Percentiles rank a stretch among this genome's conserved stretches.
phyloP scores from a whole-genome alignment of 2,329 filamentous ascomycete genomes.

The Zasmidium angulare region DNA sequence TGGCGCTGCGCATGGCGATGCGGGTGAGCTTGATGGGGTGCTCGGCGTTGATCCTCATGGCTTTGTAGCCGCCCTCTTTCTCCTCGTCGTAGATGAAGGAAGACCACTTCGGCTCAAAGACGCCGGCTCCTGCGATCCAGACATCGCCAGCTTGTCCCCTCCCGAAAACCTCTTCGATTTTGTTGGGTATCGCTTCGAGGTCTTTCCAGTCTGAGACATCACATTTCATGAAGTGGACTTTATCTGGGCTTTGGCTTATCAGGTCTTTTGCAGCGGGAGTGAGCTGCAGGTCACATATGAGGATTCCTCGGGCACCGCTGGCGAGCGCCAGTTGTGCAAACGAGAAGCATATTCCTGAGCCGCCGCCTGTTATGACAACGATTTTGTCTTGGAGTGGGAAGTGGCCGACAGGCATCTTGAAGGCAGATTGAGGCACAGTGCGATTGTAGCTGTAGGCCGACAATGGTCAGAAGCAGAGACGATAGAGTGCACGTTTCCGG shows the following conservation, averaged over 20 bases:
- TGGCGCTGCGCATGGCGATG: slow-evolving; percentile 37
- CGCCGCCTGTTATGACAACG: slow-evolving; percentile 29
- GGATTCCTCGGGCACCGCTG: slow-evolving; percentile 28
- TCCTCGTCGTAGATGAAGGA: slow-evolving; percentile 42
- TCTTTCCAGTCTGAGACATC: slow-evolving; percentile 37
- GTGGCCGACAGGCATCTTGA: slow-evolving; percentile 26
- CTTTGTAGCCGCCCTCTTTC: slow-evolving; percentile 32
- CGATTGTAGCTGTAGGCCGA: neutral
- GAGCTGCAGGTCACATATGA: slow-evolving; percentile 38
- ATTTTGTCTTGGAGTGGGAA: slow-evolving; percentile 26
- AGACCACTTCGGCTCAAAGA: slow-evolving; percentile 39
- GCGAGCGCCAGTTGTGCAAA: slow-evolving; percentile 22
- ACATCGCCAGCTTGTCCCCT: slow-evolving; percentile 38
- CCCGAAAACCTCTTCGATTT: slow-evolving; percentile 28
- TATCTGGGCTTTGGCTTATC: slow-evolving; percentile 16
- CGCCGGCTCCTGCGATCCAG: slow-evolving; percentile 39
- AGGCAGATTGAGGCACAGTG: neutral
- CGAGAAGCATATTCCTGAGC: slow-evolving; percentile 27
- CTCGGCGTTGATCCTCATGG: slow-evolving; percentile 37
- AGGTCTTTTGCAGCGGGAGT: slow-evolving; percentile 32
- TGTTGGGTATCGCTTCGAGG: slow-evolving; percentile 29
- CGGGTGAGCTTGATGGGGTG: slow-evolving; percentile 43
- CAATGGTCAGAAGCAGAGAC: neutral
- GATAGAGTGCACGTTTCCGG: no score
- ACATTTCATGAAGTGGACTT: slow-evolving; percentile 31